Percentiles rank a stretch among this genome's conserved stretches.
Evolutionary conservation across 768 basidiomycete species (phyloP).

Genomic region (Boletus insuetus): DNA sequence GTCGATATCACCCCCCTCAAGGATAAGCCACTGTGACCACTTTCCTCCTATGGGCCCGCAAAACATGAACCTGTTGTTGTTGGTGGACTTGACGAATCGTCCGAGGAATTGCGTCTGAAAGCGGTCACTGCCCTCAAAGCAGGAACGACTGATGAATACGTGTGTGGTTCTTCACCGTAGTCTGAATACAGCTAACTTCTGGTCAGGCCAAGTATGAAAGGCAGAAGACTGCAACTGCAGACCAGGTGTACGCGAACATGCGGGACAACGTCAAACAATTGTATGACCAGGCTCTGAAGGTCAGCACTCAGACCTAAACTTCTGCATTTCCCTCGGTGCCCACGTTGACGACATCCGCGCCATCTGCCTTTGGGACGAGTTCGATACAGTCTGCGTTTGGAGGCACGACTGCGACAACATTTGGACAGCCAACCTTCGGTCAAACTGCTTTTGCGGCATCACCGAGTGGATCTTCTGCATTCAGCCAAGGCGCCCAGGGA

Average conservation of each 20-base stretch:
- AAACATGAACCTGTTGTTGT: conserved; percentile 73
- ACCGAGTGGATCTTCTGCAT: conserved; percentile 14
- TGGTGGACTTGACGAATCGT: conserved; percentile 63
- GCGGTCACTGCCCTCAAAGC: conserved; percentile 54
- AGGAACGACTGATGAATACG: conserved; percentile 65
- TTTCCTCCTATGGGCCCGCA: conserved; percentile 74
- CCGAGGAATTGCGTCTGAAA: conserved; percentile 74
- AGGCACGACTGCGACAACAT: conserved; percentile 23
- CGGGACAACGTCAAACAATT: conserved; percentile 47
- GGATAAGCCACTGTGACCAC: conserved; percentile 77
- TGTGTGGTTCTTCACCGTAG: conserved; percentile 35
- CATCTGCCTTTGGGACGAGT: conserved; percentile 40
- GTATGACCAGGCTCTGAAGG: conserved; percentile 51
- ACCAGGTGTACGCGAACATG: conserved; percentile 47
- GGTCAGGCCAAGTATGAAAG: conserved; percentile 57
- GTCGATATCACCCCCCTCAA: conserved; percentile 55
- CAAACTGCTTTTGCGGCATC: conserved; percentile 29
- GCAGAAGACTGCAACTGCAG: conserved; percentile 51
- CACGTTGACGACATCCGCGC: conserved; percentile 24
- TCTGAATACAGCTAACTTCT: neutral
- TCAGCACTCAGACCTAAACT: conserved; percentile 30
- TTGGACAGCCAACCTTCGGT: conserved; percentile 43
- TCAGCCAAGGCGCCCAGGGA: conserved; percentile 29
- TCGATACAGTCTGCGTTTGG: conserved; percentile 34
- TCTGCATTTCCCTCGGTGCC: conserved; percentile 13